Evolutionary conservation across 345 rosid species (phyloP), one percentile per base, ranked within the genome.

Genomic region (Brassica incana): DNA sequence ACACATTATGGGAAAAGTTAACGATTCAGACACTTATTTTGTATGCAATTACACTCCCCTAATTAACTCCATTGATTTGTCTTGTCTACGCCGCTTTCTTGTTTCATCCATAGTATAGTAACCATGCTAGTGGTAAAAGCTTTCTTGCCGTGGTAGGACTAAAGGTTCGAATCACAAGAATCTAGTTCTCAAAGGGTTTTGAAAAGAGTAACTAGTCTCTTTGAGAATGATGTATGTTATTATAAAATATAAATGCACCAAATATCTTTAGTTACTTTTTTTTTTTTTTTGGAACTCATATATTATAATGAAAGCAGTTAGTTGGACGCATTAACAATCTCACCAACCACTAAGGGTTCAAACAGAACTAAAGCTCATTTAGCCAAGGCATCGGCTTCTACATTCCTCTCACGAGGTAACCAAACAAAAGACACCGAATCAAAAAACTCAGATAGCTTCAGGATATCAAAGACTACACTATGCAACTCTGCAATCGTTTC

Each of bases 121-220:
- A 62, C n/a, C 52, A 50, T 73, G 68, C 45, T 61, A 61, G 43
- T 23, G 54, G n/a, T 50, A 50, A 74, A 74, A 74, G 27, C 35
- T 74, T 33, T 74, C 23, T 50, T 20, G 40, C 29, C 77, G 59
- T 43, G 23, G 69, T 63, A 64, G 63, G 70, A 74, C 52, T 52
- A 16, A 52, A 75, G 56, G 58, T 54, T 25, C 56, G 65, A 54
- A 25, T 56, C 65, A 74, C 29, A 66, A 23, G 40, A 36, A 75
- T 36, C 40, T 75, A 27, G 6, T 75, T 74, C 54, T 50, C 65
- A 23, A 25, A 36, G 52, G 38, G 12, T 7, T 56, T 58, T 59
- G 60, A 50, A 29, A 45, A n/a, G 25, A 33, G 14, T 74, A 25
- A 1, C 69, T 45, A 61, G 66, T 61, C 69, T 59, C 63, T 61